A percentile compares a stretch with the other conserved stretches of the same genome.
Evolutionary conservation across 2,329 filamentous ascomycete species (phyloP).

Genomic region (Epichloe elymi): DNA sequence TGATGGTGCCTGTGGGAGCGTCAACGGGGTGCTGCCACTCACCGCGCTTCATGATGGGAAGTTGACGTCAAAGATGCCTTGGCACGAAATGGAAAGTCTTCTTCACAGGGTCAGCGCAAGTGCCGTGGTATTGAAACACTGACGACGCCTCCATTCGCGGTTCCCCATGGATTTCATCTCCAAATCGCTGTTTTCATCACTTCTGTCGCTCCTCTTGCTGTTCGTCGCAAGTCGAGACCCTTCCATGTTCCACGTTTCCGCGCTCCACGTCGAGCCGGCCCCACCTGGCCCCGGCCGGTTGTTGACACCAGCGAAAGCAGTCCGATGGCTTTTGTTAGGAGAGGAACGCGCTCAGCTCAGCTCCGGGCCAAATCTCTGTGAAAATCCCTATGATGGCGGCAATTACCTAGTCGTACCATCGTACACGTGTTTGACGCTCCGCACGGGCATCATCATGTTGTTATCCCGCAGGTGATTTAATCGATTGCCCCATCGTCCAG

Average conservation of each 20-base stretch:
- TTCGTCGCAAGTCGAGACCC: background rate
- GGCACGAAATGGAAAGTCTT: no score
- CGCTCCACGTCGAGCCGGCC: background rate
- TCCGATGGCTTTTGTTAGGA: slow-evolving; percentile 1
- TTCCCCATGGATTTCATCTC: background rate
- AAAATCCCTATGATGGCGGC: background rate
- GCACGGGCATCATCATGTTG: slow-evolving; percentile 4
- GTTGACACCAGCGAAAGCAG: background rate
- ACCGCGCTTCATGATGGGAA: no score
- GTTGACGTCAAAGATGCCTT: no score
- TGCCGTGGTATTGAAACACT: no score
- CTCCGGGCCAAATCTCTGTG: background rate
- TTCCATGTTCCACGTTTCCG: background rate
- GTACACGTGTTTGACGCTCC: background rate
- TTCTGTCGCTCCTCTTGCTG: background rate
- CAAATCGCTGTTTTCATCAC: background rate
- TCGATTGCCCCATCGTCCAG: background rate
- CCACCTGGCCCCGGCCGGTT: background rate
- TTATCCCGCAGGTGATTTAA: background rate
- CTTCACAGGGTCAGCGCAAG: no score
- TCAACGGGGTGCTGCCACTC: background rate
- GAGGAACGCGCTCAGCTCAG: slow-evolving; percentile 1
- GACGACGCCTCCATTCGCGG: background rate
- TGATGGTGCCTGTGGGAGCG: background rate
- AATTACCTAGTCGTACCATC: background rate